Base-by-base conservation (phyloP, 495 filamentous ascomycete genomes). In the Jackrogersella multiformis region DNA sequence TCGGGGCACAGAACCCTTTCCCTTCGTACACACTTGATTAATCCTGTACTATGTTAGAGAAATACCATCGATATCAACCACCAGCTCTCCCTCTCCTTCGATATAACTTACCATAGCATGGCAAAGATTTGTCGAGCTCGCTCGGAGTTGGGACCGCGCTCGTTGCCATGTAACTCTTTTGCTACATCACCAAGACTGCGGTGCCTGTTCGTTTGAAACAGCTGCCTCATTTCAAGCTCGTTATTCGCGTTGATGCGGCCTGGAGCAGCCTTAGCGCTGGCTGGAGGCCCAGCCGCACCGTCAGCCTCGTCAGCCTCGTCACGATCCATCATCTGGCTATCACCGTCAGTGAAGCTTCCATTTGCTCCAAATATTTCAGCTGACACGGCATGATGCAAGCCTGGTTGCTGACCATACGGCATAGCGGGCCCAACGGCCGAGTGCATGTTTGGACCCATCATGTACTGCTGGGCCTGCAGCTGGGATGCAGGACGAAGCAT, bases 121-220 rank as follows among this genome's bases (percentile, higher is more conserved):
- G 95, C 95, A 75, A 97, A 97, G 21, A 99, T 88, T 80, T 99
- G 95, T 62, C 97, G 94, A 39, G 93, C 91, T 74, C 96, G 90
- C 76, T 99, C 95, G 5, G 94, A 91, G 74, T 93, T 92, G 12
- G 92, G 90, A 0, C 84, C 84, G 26, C 84, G 79, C 63, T 87
- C 84, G 59, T 87, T 86, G 5, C 83, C 84, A 66, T 84, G 82
- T 18, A 92, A 82, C 74, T 94, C 92, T 28, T 82, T 82, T 4
- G 94, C 95, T 63, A 99, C 92, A 24, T 97, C 92, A 61, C 90
- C 86, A 46, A 99, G 77, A 2, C 80, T 81, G 23, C 92, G 89
- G 39, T 88, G 86, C 65, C 89, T 87, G 71, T 95, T 96, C 59
- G 87, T 82, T 1, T 85, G 79, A 52, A 96, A 89, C 26, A 99